Evolutionary conservation across 139 green algal species (phyloP).

Genomic region (Deuterostichococcus epilithicus): DNA sequence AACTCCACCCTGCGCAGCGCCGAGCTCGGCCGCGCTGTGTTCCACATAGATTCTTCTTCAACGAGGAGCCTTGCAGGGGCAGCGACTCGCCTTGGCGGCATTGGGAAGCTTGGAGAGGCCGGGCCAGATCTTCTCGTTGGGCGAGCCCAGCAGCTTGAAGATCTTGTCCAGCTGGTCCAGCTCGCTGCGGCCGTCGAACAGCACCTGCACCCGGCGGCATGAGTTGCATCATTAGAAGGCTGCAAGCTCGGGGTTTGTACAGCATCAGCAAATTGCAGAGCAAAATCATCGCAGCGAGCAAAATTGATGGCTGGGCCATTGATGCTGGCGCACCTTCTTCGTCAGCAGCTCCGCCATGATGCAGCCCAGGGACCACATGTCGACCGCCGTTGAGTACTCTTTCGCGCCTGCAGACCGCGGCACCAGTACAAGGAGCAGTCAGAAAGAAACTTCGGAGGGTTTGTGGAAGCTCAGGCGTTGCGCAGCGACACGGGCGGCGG

Average conservation of each 20-base stretch:
- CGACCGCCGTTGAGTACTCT: conserved; percentile 79
- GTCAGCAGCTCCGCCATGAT: conserved; percentile 91
- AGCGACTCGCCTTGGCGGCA: conserved; percentile 42
- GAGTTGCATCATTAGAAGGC: too few relatives aligned
- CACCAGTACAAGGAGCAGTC: neutral
- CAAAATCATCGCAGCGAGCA: too few relatives aligned
- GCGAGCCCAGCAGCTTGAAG: conserved; percentile 69
- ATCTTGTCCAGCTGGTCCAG: conserved; percentile 77
- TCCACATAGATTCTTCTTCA: too few relatives aligned
- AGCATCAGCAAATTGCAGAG: too few relatives aligned
- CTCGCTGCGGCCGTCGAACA: conserved; percentile 72
- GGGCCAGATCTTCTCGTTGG: conserved; percentile 75
- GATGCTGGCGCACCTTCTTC: conserved; percentile 1
- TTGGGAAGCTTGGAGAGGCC: conserved; percentile 57
- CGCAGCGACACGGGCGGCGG: too few relatives aligned
- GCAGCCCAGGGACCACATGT: conserved; percentile 89
- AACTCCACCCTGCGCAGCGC: too few relatives aligned
- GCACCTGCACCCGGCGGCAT: conserved; percentile 29
- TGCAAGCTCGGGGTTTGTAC: too few relatives aligned
- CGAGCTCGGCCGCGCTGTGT: too few relatives aligned
- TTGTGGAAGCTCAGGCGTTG: too few relatives aligned
- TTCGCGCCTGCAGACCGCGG: conserved; percentile 19
- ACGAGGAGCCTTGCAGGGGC: too few relatives aligned
- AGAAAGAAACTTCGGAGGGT: neutral
- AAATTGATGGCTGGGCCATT: too few relatives aligned